Evolutionary conservation across 2,329 filamentous ascomycete genomes (phyloP), one percentile per base, ranked within the genome.

Genomic region (Pyricularia sp.): DNA sequence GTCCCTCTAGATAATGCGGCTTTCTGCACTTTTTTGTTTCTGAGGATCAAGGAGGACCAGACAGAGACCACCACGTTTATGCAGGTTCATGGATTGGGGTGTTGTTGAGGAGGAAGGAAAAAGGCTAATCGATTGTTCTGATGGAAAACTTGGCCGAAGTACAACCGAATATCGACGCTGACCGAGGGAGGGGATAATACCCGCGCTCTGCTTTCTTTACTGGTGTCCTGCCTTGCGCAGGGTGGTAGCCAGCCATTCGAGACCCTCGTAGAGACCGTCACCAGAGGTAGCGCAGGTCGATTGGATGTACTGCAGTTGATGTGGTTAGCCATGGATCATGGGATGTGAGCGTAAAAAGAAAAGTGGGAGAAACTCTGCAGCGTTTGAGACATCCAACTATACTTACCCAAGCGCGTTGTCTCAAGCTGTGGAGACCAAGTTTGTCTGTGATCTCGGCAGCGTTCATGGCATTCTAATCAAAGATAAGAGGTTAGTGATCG

Each of bases 371-470:
- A 2, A 13, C n/a, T n/a, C 19, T 31, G 13, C 26, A 24, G 16
- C 9, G 24, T 31, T 28, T 33, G 59, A 19, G 19, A 61, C 59
- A n/a, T 4, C 24, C 30, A n/a, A 49, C 53, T 60, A 61, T 69
- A 82, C 92, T 78, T 93, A 99, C 94, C 94, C 94, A 99, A 75
- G 91, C 90, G 79, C 94, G 93, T 84, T 96, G 91, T 86, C 92
- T 91, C 86, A 99, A 85, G 83, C 91, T 96, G 88, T 97, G 93
- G 75, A 99, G 92, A 77, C 94, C 94, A 79, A 99, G 91, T 88
- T 97, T 97, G 84, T 99, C 93, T 79, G 94, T 99, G 80, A 99
- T 97, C 84, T 99, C 94, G 76, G 94, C 93, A 75, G 94, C 93
- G 82, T 96, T 97, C 94, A 97, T 97, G 80, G 94, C 94, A 77